Evolutionary conservation across 1,139 yeast species (phyloP).

Genomic region (Taiozyma sp.): DNA sequence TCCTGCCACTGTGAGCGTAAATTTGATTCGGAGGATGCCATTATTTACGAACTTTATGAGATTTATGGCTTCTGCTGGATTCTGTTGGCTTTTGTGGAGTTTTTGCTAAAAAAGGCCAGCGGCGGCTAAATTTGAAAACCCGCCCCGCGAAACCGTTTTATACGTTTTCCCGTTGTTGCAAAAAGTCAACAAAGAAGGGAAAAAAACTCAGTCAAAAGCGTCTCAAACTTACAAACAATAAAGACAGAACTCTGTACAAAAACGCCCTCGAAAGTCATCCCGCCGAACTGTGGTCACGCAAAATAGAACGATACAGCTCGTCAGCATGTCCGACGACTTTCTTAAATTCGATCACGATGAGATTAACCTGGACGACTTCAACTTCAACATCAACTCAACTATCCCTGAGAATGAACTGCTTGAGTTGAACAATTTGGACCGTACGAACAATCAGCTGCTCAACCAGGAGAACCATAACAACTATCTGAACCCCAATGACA

Average conservation of each 20-base stretch:
- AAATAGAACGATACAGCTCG: background rate
- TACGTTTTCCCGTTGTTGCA: background rate
- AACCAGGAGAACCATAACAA: background rate
- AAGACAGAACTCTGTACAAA: background rate
- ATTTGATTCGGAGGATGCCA: constrained; percentile 7
- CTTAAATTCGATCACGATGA: constrained; percentile 16
- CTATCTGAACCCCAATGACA: background rate
- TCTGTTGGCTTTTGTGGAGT: background rate
- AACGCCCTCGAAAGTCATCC: background rate
- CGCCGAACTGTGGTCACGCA: background rate
- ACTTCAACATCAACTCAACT: constrained; percentile 20
- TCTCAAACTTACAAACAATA: background rate
- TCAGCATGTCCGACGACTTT: constrained; percentile 21
- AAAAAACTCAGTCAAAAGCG: background rate
- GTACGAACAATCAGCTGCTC: background rate
- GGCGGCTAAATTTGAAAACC: too few species aligned
- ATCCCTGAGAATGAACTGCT: constrained; percentile 24
- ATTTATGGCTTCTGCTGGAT: background rate
- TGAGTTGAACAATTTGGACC: constrained; percentile 13
- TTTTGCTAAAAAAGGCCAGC: background rate
- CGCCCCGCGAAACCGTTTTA: background rate
- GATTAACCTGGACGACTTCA: constrained; percentile 20
- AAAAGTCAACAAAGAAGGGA: background rate
- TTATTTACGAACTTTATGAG: background rate
- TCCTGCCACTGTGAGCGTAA: constrained; percentile 33